Base-by-base conservation (phyloP, 306 rosid genomes). In the Citrullus amarus region DNA sequence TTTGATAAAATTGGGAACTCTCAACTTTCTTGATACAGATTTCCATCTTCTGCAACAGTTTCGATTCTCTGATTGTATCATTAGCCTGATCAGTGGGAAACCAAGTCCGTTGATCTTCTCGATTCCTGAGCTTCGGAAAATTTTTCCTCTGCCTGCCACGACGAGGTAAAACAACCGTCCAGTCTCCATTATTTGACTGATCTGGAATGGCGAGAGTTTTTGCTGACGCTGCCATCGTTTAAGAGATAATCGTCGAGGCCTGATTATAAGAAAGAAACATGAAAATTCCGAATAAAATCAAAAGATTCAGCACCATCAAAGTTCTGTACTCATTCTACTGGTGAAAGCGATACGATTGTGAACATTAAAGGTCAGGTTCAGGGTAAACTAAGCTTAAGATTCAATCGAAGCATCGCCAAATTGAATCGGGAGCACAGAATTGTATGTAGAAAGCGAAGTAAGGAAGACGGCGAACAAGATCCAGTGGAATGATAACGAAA, bases 151-250 rank as follows among this genome's bases (percentile, higher is more conserved):
- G 86, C 48, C 57, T 88, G 32, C 90, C 81, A 25, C 89, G 91
- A 69, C 92, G 94, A 34, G 93, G 90, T 67, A 86, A 66, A 74
- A 93, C 94, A 73, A 92, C 80, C 1, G 88, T 93, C 98, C 98
- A 93, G 7, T 80, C 94, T 80, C 80, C 92, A 81, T 63, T 81
- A 28, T 78, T 53, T 20, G 86, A 53, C 32, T 25, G 56, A 32
- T 75, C 68, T 9, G 70, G 76, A 69, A 65, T 56, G 4, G 87
- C 4, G 6, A 62, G 83, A 80, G 88, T 70, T 81, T 89, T 82
- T 57, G 88, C 85, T 20, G 93, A 90, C 32, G 90, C 88, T 50
- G 83, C 87, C 98, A 91, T 91, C 79, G 84, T 14, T 71, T 41
- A 22, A 70, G 56, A 22, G 36, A 44, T 46, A 70, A 70, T 25